A percentile compares a stretch with the other conserved stretches of the same genome.
These are phyloP conservation scores for Lasiodiplodia gonubiensis DNA, from an alignment of 2,329 filamentous ascomycete species.

Conservation along the genomic window DNA sequence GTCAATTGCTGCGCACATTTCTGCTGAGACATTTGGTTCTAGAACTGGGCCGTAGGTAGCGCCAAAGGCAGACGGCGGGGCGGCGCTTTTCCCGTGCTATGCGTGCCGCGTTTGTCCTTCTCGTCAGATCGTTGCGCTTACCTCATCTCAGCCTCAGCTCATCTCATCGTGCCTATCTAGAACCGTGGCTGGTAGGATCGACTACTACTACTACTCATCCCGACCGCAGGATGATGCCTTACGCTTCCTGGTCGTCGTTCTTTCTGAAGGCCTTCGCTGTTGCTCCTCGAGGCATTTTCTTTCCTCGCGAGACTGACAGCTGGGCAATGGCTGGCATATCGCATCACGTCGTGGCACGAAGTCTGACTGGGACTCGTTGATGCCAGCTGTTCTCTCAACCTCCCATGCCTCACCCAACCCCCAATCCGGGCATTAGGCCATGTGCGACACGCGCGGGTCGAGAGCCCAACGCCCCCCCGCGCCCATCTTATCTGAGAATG, in stretches of 20 bases:
- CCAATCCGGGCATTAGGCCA: not conserved
- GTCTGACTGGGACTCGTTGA: not conserved
- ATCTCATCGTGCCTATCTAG: not conserved
- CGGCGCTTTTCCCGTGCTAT: not conserved
- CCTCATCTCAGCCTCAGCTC: not conserved
- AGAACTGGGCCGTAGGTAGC: not conserved
- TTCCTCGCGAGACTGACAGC: too few species aligned
- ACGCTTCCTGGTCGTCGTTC: not conserved
- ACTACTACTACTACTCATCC: not conserved
- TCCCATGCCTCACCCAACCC: not conserved
- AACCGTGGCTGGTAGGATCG: not conserved
- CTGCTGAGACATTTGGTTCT: not conserved
- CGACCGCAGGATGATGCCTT: not conserved
- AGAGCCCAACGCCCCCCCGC: too few species aligned
- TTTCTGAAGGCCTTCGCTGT: not conserved
- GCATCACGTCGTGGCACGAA: not conserved
- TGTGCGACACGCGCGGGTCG: too few species aligned
- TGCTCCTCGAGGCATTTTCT: not conserved
- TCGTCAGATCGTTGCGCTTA: not conserved
- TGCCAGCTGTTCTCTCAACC: conserved; percentile 5
- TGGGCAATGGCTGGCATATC: not conserved
- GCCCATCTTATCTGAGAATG: too few species aligned
- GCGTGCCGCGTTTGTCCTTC: not conserved
- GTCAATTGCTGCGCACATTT: not conserved
- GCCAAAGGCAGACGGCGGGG: not conserved